A percentile compares a stretch with the other conserved stretches of the same genome.
These are phyloP conservation scores for Irpex lacteus DNA, from an alignment of 1,284 basidiomycete species.

Conservation along the genomic window DNA sequence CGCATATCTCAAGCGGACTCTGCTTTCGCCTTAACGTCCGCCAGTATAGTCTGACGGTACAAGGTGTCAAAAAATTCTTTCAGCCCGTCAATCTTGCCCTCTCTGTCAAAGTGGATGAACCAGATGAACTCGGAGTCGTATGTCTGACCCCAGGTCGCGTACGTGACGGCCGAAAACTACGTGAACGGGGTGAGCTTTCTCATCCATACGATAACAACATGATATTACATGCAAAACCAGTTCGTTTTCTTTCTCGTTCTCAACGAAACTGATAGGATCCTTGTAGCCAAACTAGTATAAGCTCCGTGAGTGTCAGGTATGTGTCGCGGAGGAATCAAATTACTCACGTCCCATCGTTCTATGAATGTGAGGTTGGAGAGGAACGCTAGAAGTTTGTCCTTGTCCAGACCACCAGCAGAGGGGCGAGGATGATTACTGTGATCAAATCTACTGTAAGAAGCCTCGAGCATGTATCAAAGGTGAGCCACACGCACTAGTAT, in stretches of 20 bases:
- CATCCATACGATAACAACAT: neutral
- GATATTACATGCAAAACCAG: neutral
- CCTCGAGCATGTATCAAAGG: neutral
- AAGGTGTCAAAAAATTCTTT: too few relatives aligned
- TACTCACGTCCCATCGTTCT: neutral
- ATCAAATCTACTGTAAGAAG: neutral
- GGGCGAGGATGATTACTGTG: neutral
- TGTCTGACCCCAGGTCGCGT: neutral
- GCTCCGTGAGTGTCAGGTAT: neutral
- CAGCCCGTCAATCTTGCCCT: neutral
- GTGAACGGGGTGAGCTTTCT: neutral
- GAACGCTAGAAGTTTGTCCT: neutral
- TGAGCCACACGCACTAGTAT: neutral
- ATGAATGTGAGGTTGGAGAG: neutral
- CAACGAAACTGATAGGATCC: neutral
- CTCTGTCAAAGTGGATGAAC: neutral
- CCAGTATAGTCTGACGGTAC: too few relatives aligned
- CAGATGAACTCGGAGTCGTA: neutral
- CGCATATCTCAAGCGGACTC: too few relatives aligned
- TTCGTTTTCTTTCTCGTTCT: neutral
- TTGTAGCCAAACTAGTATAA: neutral
- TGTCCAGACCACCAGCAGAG: neutral
- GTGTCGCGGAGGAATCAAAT: neutral
- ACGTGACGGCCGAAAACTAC: neutral
- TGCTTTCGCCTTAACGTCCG: too few relatives aligned